Conservation (phyloP, 768 basidiomycete genomes). For the Phallus indusiatus region DNA sequence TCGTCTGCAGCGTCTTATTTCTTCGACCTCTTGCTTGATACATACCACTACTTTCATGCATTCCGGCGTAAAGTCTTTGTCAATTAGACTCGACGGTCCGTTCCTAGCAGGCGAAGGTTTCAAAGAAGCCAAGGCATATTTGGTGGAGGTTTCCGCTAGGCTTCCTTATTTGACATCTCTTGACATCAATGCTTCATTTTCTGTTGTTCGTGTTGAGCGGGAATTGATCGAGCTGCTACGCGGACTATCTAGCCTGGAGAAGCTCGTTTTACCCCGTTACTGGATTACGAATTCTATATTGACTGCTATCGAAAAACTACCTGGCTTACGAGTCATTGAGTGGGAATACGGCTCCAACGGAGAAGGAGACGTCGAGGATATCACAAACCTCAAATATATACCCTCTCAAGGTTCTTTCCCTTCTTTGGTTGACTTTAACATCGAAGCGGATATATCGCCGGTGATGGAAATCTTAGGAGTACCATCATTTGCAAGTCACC, state of each 20-base stretch:
- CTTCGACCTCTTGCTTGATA: constrained; percentile 30
- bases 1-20: constrained; percentile 41
- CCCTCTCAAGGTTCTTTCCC: constrained; percentile 43
- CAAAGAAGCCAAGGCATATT: constrained; percentile 15
- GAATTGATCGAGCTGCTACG: constrained; percentile 31
- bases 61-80: constrained; percentile 33
- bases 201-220: constrained; percentile 32
- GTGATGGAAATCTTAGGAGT: constrained; percentile 35
- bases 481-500: constrained; percentile 35
- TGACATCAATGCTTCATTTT: constrained; percentile 34
- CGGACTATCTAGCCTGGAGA: constrained; percentile 34
- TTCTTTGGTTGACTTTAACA: constrained; percentile 39
- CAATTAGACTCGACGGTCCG: constrained; percentile 20
- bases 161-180: constrained; percentile 43
- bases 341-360: constrained; percentile 46
- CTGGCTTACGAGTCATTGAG: constrained; percentile 37
- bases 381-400: constrained; percentile 32
- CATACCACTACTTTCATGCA: constrained; percentile 50
- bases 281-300: constrained; percentile 37
- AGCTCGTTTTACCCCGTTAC: constrained; percentile 42
- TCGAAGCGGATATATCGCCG: constrained; percentile 35
- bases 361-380: constrained; percentile 34
- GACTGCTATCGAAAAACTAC: constrained; percentile 36
- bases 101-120: constrained; percentile 13
- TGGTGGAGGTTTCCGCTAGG: constrained; percentile 33